Evolutionary conservation across 164 flowering plant genomes (phyloP).

Genomic region (Vitis labrusca): DNA sequence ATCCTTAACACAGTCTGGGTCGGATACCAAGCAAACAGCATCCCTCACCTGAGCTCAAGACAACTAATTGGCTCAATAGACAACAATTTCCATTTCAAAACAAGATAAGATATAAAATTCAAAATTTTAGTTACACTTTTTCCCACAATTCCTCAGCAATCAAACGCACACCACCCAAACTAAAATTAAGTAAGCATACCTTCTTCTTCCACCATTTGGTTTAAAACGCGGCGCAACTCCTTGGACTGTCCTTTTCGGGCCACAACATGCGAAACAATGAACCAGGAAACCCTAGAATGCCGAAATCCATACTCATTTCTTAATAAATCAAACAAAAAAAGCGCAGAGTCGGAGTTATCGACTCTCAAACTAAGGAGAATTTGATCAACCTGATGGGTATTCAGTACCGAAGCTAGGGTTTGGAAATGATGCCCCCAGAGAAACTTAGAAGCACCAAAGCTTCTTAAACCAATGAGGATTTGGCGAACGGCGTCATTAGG

Average conservation of each 20-base stretch:
- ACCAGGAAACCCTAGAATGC: slow-evolving; percentile 38
- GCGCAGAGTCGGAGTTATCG: slow-evolving; percentile 30
- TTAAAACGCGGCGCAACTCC: slow-evolving; percentile 35
- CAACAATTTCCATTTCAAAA: background rate
- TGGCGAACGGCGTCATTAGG: slow-evolving; percentile 15
- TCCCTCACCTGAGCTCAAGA: too few relatives aligned
- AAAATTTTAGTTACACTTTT: background rate
- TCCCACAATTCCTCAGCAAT: background rate
- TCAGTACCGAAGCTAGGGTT: slow-evolving; percentile 17
- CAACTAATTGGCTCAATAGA: too few relatives aligned
- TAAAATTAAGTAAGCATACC: slow-evolving; percentile 29
- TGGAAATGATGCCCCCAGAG: slow-evolving; percentile 12
- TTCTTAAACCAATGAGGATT: slow-evolving; percentile 26
- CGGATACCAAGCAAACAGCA: too few relatives aligned
- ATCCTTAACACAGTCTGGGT: too few relatives aligned
- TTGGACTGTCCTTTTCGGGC: slow-evolving; percentile 37
- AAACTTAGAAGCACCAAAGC: slow-evolving; percentile 12
- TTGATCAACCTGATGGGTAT: slow-evolving; percentile 23
- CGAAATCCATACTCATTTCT: slow-evolving; percentile 35
- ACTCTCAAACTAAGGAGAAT: slow-evolving; percentile 23
- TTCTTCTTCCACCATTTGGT: slow-evolving; percentile 43
- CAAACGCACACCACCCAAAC: background rate
- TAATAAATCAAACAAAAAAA: slow-evolving; percentile 35
- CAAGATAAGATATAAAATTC: background rate
- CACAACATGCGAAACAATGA: slow-evolving; percentile 51